These are phyloP conservation scores for Rubia tinctorum DNA, from an alignment of 305 asterid genomes.

Conservation along the genomic window DNA sequence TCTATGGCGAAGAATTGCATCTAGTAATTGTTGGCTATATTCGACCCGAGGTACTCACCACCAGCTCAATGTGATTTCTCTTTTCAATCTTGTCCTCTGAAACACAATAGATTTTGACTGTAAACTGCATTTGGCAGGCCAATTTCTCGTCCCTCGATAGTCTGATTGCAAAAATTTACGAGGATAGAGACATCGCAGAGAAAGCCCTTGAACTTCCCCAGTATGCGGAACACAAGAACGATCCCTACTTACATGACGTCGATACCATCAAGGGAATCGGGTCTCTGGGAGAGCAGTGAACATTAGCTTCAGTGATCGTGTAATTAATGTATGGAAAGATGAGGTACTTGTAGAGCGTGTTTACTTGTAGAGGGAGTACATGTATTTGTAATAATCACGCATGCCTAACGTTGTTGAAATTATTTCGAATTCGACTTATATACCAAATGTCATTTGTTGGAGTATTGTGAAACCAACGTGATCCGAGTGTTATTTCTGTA, in stretches of 20 bases:
- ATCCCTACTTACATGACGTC: slow-evolving; percentile 30
- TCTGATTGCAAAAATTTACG: slow-evolving; percentile 69
- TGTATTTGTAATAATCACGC: no score
- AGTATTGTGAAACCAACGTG: no score
- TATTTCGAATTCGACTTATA: no score
- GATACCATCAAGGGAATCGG: not conserved
- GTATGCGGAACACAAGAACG: slow-evolving; percentile 55
- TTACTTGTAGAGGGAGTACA: not conserved
- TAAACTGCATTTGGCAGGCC: slow-evolving; percentile 31
- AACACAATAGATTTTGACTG: not conserved
- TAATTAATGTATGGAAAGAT: not conserved
- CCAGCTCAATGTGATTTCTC: not conserved
- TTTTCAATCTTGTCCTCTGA: not conserved
- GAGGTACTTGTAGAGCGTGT: not conserved
- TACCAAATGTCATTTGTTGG: no score
- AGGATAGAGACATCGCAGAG: slow-evolving; percentile 65
- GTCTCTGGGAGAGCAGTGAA: not conserved
- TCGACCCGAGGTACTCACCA: slow-evolving; percentile 67
- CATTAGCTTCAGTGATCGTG: not conserved
- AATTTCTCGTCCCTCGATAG: slow-evolving; percentile 76
- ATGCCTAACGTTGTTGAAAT: no score
- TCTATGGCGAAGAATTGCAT: slow-evolving; percentile 79
- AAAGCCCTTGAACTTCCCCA: slow-evolving; percentile 68
- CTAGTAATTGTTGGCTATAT: slow-evolving; percentile 79
- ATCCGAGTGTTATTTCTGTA: no score